Evolutionary conservation across 2,329 filamentous ascomycete species (phyloP).

Genomic region (Phyllosticta paracitricarpa): DNA sequence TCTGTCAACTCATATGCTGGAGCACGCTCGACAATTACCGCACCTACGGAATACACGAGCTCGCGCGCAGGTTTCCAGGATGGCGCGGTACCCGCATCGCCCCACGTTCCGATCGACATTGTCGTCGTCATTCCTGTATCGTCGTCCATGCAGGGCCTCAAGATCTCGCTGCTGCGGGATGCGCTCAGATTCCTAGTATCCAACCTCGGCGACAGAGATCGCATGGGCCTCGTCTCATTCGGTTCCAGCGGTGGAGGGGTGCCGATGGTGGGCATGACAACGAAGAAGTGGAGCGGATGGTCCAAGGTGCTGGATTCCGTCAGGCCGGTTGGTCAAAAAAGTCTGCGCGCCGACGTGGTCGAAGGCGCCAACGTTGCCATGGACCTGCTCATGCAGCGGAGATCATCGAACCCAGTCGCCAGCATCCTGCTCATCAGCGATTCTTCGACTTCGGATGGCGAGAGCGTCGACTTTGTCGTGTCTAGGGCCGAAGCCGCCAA

Average conservation of each 20-base stretch:
- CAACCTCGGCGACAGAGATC: conserved; percentile 81
- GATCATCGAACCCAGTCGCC: conserved; percentile 88
- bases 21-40: conserved; percentile 62
- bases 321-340: conserved; percentile 91
- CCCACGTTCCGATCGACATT: conserved; percentile 88
- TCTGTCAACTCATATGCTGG: conserved; percentile 79
- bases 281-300: conserved; percentile 91
- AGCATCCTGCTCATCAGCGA: conserved; percentile 96
- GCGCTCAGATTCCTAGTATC: conserved; percentile 85
- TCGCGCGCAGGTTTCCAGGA: conserved; percentile 37
- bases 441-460: conserved; percentile 84
- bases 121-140: conserved; percentile 96
- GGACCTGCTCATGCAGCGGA: conserved; percentile 96
- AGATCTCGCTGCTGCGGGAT: conserved; percentile 89
- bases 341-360: conserved; percentile 87
- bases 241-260: conserved; percentile 89
- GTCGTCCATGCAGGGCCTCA: conserved; percentile 98
- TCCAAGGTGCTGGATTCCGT: conserved; percentile 75
- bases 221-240: conserved; percentile 96
- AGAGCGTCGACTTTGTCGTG: conserved; percentile 96
- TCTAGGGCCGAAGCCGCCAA: conserved; percentile 95
- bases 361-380: conserved; percentile 97
- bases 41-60: conserved; percentile 46
- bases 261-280: conserved; percentile 95
- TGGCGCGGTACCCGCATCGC: conserved; percentile 41